phyloP scores from a whole-genome alignment of 495 filamentous ascomycete genomes.

The Podospora didyma region DNA sequence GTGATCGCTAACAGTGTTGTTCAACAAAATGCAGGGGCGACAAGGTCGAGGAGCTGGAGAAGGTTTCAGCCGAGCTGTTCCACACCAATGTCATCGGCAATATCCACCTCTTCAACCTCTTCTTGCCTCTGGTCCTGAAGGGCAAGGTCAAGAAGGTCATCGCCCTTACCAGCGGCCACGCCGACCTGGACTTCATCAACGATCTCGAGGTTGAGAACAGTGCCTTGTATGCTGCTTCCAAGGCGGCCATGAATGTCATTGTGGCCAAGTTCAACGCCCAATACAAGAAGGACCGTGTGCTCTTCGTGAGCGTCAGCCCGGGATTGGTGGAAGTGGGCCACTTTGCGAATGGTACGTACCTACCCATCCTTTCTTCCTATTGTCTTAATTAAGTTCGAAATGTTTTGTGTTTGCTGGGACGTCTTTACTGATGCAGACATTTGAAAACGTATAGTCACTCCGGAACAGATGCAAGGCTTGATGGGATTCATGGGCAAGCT shows the following conservation, averaged over 20 bases:
- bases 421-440: no score
- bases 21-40: no score
- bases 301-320: slow-evolving; percentile 48
- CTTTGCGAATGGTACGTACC: slow-evolving; percentile 19
- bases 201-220: slow-evolving; percentile 20
- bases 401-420: no score
- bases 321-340: slow-evolving; percentile 43
- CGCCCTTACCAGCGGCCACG: slow-evolving; percentile 44
- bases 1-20: no score
- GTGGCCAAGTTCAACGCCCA: slow-evolving; percentile 46
- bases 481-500: slow-evolving; percentile 33
- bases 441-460: slow-evolving; percentile 20
- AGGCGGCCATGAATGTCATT: slow-evolving; percentile 43
- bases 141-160: slow-evolving; percentile 53
- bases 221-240: slow-evolving; percentile 32
- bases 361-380: not conserved
- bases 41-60: slow-evolving; percentile 24
- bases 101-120: slow-evolving; percentile 50
- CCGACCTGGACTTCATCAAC: slow-evolving; percentile 32
- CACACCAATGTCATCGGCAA: slow-evolving; percentile 46
- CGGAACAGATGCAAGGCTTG: slow-evolving; percentile 31
- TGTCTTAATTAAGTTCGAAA: not conserved
- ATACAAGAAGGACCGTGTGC: slow-evolving; percentile 47
- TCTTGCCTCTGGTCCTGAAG: slow-evolving; percentile 48
- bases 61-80: slow-evolving; percentile 28